These are phyloP conservation scores for Tetrapisispora namnaoensis DNA, from an alignment of 805 yeast species.

Conservation along the genomic window DNA sequence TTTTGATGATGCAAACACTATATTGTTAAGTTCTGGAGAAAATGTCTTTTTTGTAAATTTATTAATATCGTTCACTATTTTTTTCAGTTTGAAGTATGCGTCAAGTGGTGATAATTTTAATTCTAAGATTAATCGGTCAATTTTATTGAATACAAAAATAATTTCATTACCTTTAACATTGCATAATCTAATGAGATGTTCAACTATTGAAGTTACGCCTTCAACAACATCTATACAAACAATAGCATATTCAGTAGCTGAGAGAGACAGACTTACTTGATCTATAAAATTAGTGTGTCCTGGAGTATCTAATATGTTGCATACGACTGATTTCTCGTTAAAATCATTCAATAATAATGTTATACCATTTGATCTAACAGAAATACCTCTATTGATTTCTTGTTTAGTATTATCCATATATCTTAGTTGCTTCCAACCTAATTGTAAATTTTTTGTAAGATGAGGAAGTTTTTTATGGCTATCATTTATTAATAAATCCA, in stretches of 20 bases:
- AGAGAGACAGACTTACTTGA: slow-evolving; percentile 51
- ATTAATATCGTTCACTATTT: slow-evolving; percentile 57
- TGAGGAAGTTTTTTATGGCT: slow-evolving; percentile 43
- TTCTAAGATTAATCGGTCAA: slow-evolving; percentile 81
- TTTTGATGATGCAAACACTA: slow-evolving; percentile 63
- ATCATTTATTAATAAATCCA: slow-evolving; percentile 57
- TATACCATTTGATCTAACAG: slow-evolving; percentile 55
- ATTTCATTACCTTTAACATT: slow-evolving; percentile 43
- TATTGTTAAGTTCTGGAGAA: slow-evolving; percentile 58
- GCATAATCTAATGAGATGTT: slow-evolving; percentile 43
- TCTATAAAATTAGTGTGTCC: slow-evolving; percentile 84
- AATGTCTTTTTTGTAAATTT: slow-evolving; percentile 33
- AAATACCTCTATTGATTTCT: slow-evolving; percentile 61
- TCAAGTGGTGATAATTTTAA: slow-evolving; percentile 65
- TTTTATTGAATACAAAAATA: slow-evolving; percentile 59
- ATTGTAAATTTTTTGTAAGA: slow-evolving; percentile 22
- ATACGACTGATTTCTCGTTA: slow-evolving; percentile 42
- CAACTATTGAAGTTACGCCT: slow-evolving; percentile 58
- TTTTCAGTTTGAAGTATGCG: slow-evolving; percentile 56
- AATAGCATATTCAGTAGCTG: slow-evolving; percentile 54
- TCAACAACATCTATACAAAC: slow-evolving; percentile 79
- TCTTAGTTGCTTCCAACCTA: slow-evolving; percentile 39
- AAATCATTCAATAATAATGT: slow-evolving; percentile 49
- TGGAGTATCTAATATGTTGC: slow-evolving; percentile 76
- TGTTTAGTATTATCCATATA: slow-evolving; percentile 64